Evolutionary conservation across 257 asterid species (phyloP).

Genomic region (Scutellaria minor): DNA sequence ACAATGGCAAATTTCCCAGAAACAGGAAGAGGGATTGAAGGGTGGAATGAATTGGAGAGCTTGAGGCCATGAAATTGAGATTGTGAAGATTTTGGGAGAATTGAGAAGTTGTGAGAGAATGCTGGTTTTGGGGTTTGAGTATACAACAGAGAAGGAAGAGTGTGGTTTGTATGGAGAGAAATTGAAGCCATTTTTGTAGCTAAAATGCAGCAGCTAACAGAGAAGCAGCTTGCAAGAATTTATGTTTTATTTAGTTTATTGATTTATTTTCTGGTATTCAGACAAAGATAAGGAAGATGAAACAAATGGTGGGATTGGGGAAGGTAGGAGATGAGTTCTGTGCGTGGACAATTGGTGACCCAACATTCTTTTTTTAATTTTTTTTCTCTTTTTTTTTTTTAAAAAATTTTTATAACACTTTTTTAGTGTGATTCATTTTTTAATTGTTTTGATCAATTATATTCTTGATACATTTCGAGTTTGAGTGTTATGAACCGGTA

Average conservation of each 20-base stretch:
- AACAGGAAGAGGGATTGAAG: slow-evolving; percentile 51
- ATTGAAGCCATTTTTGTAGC: slow-evolving; percentile 65
- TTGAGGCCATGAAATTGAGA: slow-evolving; percentile 76
- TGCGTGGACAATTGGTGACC: slow-evolving; percentile 72
- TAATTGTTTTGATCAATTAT: too few species aligned
- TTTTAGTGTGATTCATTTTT: too few species aligned
- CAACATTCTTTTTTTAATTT: slow-evolving; percentile 2
- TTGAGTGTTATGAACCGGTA: too few species aligned
- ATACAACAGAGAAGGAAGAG: slow-evolving; percentile 58
- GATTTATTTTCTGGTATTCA: not conserved
- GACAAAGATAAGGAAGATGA: slow-evolving; percentile 41
- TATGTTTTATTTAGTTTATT: not conserved
- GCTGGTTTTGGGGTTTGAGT: slow-evolving; percentile 55
- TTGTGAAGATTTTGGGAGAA: slow-evolving; percentile 59
- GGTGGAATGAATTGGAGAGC: slow-evolving; percentile 45
- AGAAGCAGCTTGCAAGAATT: not conserved
- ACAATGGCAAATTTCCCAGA: slow-evolving; percentile 45
- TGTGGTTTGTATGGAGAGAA: slow-evolving; percentile 51
- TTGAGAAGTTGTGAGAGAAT: slow-evolving; percentile 43
- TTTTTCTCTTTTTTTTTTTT: not conserved
- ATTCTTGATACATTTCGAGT: too few species aligned
- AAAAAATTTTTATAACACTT: not conserved
- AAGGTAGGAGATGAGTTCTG: slow-evolving; percentile 23
- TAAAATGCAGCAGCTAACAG: slow-evolving; percentile 19
- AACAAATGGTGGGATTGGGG: slow-evolving; percentile 32